Evolutionary conservation across 208 protist genomes (phyloP).

Genomic region (Crithidia sp.): DNA sequence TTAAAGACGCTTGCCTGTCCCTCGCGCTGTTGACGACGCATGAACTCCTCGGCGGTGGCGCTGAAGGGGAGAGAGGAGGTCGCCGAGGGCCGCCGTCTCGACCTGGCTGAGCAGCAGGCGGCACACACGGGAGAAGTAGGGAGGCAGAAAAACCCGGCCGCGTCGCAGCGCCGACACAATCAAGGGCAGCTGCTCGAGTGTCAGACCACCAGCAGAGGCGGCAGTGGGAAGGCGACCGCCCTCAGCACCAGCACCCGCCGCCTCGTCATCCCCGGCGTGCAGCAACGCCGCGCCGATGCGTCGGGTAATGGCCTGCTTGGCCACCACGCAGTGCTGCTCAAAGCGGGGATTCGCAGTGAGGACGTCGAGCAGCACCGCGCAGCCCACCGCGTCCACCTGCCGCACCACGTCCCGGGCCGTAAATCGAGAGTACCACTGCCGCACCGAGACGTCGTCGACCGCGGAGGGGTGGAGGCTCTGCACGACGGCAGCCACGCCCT

Average conservation of each 20-base stretch:
- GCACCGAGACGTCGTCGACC: conserved; percentile 71
- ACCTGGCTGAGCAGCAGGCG: conserved; percentile 72
- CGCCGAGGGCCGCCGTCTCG: conserved; percentile 41
- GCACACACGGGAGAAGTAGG: conserved; percentile 76
- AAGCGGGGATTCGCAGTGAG: conserved; percentile 40
- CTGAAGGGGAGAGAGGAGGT: conserved; percentile 65
- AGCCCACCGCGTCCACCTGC: conserved; percentile 44
- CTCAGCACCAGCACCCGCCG: neutral
- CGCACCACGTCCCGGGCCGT: conserved; percentile 63
- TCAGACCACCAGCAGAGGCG: neutral
- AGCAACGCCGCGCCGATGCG: conserved; percentile 39
- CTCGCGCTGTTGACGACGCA: conserved; percentile 45
- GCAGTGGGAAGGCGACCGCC: neutral
- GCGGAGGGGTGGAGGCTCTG: conserved; percentile 16
- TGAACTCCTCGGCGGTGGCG: conserved; percentile 70
- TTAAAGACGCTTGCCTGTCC: conserved; percentile 61
- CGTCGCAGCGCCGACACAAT: conserved; percentile 52
- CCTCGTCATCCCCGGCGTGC: conserved; percentile 13
- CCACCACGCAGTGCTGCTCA: conserved; percentile 42
- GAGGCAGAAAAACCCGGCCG: conserved; percentile 60
- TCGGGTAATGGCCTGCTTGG: conserved; percentile 37
- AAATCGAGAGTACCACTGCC: conserved; percentile 79
- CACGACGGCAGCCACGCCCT: conserved; percentile 49
- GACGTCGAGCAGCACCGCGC: conserved; percentile 52
- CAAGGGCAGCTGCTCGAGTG: conserved; percentile 40